Conservation (phyloP, 306 rosid genomes). For the Herpetospermum pedunculosum region DNA sequence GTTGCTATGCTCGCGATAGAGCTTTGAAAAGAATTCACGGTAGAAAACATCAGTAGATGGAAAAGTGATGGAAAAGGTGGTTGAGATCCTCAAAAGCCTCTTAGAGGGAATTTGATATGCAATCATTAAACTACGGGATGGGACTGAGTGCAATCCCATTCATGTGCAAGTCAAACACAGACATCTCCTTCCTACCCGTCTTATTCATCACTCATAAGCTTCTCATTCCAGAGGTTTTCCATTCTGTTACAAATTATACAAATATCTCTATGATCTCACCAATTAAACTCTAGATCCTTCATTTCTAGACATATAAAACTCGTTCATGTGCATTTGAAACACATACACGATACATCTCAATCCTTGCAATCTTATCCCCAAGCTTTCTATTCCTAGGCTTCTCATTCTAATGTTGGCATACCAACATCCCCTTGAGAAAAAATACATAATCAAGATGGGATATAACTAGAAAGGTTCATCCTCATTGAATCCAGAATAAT, state of each 20-base stretch:
- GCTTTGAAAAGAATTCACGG: background rate
- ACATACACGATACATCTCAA: background rate
- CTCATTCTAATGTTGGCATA: background rate
- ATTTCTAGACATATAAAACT: background rate
- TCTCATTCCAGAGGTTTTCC: too few species aligned
- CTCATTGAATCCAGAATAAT: background rate
- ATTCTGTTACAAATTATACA: too few species aligned
- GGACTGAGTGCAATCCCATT: background rate
- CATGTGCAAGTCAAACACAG: background rate
- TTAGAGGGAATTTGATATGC: background rate
- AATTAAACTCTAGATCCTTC: background rate
- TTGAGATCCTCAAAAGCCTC: background rate
- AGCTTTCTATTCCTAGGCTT: background rate
- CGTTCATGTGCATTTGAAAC: background rate
- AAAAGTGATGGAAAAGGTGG: background rate
- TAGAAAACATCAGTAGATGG: background rate
- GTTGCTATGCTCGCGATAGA: background rate
- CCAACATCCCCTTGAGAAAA: background rate
- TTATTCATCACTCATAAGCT: too few species aligned
- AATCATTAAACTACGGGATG: background rate
- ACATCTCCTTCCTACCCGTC: too few species aligned
- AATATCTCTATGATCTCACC: background rate
- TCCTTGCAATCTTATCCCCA: background rate
- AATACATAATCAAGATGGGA: background rate
- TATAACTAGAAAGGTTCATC: background rate